These are phyloP conservation scores for Myxozyma vanderwaltii DNA, from an alignment of 805 yeast species.

Conservation along the genomic window DNA sequence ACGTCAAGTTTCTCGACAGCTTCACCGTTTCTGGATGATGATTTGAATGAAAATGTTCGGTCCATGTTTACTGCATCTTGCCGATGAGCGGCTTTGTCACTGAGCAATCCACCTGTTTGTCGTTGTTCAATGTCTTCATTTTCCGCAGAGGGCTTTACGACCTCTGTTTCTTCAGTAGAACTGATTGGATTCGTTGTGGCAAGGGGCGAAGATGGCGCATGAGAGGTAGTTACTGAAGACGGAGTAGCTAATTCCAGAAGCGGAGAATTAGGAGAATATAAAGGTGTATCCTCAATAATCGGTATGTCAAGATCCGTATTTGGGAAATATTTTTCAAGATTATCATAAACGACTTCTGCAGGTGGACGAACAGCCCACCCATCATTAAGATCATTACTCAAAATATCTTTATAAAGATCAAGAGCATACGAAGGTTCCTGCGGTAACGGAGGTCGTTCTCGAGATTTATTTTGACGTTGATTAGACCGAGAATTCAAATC, in stretches of 20 bases:
- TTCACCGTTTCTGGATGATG: constrained; percentile 15
- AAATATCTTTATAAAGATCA: background rate
- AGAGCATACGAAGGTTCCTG: background rate
- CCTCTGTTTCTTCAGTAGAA: background rate
- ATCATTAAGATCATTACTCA: background rate
- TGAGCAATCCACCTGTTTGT: background rate
- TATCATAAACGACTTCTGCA: constrained; percentile 88
- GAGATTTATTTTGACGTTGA: background rate
- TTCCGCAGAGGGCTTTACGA: too few species aligned
- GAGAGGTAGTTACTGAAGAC: background rate
- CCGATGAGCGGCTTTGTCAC: background rate
- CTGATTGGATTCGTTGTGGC: background rate
- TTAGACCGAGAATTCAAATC: background rate
- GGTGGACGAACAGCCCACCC: constrained; percentile 86
- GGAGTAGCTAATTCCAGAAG: background rate
- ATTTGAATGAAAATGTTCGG: constrained; percentile 27
- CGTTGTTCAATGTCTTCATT: background rate
- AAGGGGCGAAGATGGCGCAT: constrained; percentile 7
- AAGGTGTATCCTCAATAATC: constrained; percentile 61
- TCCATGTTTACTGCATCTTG: constrained; percentile 11
- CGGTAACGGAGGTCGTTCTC: background rate
- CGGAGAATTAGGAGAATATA: constrained; percentile 24
- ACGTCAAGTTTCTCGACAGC: constrained; percentile 28
- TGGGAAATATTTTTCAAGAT: constrained; percentile 90
- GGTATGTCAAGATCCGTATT: constrained; percentile 90